Evolutionary conservation across 2,329 filamentous ascomycete species (phyloP), one percentile per base, ranked within the genome.

Genomic region (Alternaria alternata): DNA sequence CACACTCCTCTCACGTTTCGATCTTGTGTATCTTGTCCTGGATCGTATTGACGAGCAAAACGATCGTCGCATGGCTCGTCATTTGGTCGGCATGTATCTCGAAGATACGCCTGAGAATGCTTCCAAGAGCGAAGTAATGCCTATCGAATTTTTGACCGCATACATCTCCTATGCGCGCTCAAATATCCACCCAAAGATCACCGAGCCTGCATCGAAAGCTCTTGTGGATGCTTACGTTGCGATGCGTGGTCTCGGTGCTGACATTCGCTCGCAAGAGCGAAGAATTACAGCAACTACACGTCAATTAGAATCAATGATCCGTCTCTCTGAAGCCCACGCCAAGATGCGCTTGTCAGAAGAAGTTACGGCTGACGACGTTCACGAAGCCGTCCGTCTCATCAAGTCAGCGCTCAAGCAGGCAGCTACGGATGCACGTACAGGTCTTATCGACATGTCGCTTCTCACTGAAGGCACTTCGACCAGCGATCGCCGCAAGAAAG

Each of bases 281-380:
- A 92, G 95, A 68, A 99, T 99, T 81, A 99, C 95, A 0, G 95
- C 95, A 41, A 99, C 95, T 3, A 99, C 96, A 0, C 88, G 95
- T 75, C 95, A 99, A 80, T 86, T 99, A 6, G 96, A 99, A 81
- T 95, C 91, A 46, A 99, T 99, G 96, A 98, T 99, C 75, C 94
- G 95, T 63, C 90, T 99, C 3, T 83, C 94, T 1, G 95, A 99
- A 82, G 95, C 94, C 0, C 96, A 99, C 79, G 96, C 95, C 51
- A 97, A 97, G 80, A 99, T 99, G 96, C 91, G 95, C 4, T 87
- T 99, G 5, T 88, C 91, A 0, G 78, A 84, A 3, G 87, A 84
- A 14, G 95, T 99, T 42, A 93, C 91, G 0, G 87, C 86, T 28
- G 86, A 87, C 49, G 96, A 99, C 73, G 96, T 99, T 6, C 82